phyloP scores from a whole-genome alignment of 805 yeast species.

The Saccharomycopsis sp. region DNA sequence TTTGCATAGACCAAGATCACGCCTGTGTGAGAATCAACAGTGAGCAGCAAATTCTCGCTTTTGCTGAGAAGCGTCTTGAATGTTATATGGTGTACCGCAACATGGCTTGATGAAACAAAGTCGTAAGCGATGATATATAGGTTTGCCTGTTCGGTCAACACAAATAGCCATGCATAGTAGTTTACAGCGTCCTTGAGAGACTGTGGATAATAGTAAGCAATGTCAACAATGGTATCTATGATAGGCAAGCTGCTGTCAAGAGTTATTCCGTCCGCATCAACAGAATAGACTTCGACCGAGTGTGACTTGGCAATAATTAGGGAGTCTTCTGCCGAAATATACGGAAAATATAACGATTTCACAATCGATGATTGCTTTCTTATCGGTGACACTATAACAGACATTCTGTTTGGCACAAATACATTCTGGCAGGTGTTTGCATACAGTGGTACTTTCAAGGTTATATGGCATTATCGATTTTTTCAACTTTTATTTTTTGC shows the following conservation, averaged over 20 bases:
- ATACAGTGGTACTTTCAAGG: neutral
- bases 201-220: neutral
- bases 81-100: neutral
- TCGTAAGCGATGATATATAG: conserved; percentile 1
- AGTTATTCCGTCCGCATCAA: conserved; percentile 1
- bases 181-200: neutral
- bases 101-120: neutral
- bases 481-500: neutral
- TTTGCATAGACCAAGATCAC: neutral
- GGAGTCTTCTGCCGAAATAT: neutral
- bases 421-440: neutral
- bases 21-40: neutral
- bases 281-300: conserved; percentile 2
- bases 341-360: conserved; percentile 5
- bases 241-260: neutral
- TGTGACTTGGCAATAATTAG: conserved; percentile 1
- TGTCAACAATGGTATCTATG: neutral
- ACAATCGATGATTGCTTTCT: conserved; percentile 1
- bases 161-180: neutral
- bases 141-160: conserved; percentile 3
- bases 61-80: neutral
- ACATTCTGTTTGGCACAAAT: neutral
- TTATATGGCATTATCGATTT: neutral
- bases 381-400: neutral
- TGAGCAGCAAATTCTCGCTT: neutral